Conservation (phyloP, 2,329 filamentous ascomycete genomes). For the Sarocladium kiliense region DNA sequence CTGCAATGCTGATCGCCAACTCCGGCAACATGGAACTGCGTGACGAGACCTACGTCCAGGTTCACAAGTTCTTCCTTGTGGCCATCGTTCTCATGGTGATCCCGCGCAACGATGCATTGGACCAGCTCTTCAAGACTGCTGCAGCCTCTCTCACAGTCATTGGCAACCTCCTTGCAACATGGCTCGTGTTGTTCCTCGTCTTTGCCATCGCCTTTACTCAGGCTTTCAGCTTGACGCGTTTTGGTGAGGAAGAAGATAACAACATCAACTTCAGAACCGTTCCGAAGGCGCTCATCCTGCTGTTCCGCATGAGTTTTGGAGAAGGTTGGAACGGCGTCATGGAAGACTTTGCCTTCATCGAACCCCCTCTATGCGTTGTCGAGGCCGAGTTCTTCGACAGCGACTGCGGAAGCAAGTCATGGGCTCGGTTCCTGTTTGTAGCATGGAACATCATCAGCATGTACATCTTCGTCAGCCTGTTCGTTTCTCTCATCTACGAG, state of each 20-base stretch:
- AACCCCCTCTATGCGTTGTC: slow-evolving; percentile 74
- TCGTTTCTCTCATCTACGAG: slow-evolving; percentile 97
- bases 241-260: slow-evolving; percentile 64
- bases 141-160: slow-evolving; percentile 90
- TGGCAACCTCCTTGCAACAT: slow-evolving; percentile 86
- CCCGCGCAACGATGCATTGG: slow-evolving; percentile 91
- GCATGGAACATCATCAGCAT: slow-evolving; percentile 99
- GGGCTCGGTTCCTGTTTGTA: slow-evolving; percentile 87
- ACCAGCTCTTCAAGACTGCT: slow-evolving; percentile 97
- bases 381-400: slow-evolving; percentile 70
- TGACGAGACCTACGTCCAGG: slow-evolving; percentile 56
- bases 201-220: slow-evolving; percentile 96
- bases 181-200: slow-evolving; percentile 94
- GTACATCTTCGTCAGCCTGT: slow-evolving; percentile 99
- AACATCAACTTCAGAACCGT: slow-evolving; percentile 93
- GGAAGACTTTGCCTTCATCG: slow-evolving; percentile 85
- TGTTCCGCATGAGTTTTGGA: slow-evolving; percentile 89
- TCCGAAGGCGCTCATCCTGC: slow-evolving; percentile 84
- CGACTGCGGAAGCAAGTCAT: slow-evolving; percentile 86
- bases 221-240: slow-evolving; percentile 89
- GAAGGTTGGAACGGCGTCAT: slow-evolving; percentile 97
- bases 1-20: slow-evolving; percentile 66
- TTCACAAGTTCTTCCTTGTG: slow-evolving; percentile 93
- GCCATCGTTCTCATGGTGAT: slow-evolving; percentile 86
- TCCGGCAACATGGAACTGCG: slow-evolving; percentile 35